phyloP scores from a whole-genome alignment of 495 filamentous ascomycete species.

The Xylaria castorea region DNA sequence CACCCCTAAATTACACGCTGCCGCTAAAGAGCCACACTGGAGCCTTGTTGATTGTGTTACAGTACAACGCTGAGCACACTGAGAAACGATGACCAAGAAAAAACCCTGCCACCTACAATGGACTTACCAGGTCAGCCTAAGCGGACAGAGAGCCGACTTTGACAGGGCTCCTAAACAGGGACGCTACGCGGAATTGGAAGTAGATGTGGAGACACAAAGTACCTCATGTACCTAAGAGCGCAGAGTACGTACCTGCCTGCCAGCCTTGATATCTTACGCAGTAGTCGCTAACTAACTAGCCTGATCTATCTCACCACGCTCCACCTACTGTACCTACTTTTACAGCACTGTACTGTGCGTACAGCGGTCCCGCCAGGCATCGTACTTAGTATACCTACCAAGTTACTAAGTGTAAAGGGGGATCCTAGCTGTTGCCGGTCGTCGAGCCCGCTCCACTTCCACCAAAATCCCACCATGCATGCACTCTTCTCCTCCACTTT shows the following conservation, averaged over 20 bases:
- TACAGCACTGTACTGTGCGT: not conserved
- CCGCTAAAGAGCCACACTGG: constrained; percentile 40
- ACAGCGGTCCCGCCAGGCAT: not conserved
- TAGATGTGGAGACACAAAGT: not conserved
- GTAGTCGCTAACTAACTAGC: constrained; percentile 14
- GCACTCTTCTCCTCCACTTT: constrained; percentile 31
- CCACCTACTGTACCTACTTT: not conserved
- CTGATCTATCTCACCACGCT: constrained; percentile 19
- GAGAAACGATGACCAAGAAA: constrained; percentile 3
- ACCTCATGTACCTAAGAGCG: not conserved
- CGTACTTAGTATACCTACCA: no score
- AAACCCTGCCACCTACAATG: constrained; percentile 8
- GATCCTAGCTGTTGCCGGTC: constrained; percentile 10
- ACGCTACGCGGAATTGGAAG: not conserved
- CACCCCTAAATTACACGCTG: constrained; percentile 37
- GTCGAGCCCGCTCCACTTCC: constrained; percentile 35
- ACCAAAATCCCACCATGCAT: constrained; percentile 39
- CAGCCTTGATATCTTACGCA: not conserved
- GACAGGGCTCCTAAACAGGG: constrained; percentile 17
- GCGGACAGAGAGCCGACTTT: not conserved
- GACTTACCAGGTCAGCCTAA: constrained; percentile 11
- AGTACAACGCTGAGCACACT: constrained; percentile 21
- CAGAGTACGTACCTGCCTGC: not conserved
- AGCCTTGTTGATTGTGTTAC: constrained; percentile 37
- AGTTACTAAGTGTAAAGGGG: not conserved